Conservation (phyloP, 495 filamentous ascomycete species). For the Hypomontagnella submonticulosa region DNA sequence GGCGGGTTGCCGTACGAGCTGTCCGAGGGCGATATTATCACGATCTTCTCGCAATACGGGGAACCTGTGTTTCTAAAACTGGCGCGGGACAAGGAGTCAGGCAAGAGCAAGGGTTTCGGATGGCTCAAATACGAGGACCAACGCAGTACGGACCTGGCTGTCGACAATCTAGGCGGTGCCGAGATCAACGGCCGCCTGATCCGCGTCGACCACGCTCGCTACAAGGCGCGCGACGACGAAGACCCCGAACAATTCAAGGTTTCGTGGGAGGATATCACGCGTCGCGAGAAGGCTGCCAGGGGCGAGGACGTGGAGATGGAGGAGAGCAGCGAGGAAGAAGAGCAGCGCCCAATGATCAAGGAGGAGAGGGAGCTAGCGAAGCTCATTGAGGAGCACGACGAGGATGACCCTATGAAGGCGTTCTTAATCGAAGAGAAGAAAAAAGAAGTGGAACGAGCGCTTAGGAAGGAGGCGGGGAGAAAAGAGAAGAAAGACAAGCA, state of each 20-base stretch:
- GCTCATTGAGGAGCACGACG: conserved; percentile 82
- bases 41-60: conserved; percentile 97
- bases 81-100: conserved; percentile 92
- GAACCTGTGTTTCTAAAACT: conserved; percentile 93
- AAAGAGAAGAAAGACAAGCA: conserved; percentile 61
- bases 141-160: conserved; percentile 92
- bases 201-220: conserved; percentile 90
- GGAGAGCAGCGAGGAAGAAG: conserved; percentile 52
- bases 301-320: conserved; percentile 55
- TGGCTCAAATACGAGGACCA: conserved; percentile 99
- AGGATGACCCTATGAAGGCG: conserved; percentile 97
- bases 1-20: conserved; percentile 94
- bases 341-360: conserved; percentile 58
- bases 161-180: conserved; percentile 92
- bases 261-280: conserved; percentile 58
- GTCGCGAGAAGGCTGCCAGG: conserved; percentile 49
- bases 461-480: conserved; percentile 63
- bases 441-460: conserved; percentile 79
- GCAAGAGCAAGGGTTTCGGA: conserved; percentile 90
- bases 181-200: conserved; percentile 82
- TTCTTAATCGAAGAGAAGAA: conserved; percentile 89
- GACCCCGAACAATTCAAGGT: conserved; percentile 69
- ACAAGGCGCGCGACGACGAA: conserved; percentile 89
- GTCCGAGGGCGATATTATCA: conserved; percentile 93
- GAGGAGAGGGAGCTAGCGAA: conserved; percentile 80